Conservation (phyloP, 371 early-diverging fungal species). For the Syncephalastrum racemosum region DNA sequence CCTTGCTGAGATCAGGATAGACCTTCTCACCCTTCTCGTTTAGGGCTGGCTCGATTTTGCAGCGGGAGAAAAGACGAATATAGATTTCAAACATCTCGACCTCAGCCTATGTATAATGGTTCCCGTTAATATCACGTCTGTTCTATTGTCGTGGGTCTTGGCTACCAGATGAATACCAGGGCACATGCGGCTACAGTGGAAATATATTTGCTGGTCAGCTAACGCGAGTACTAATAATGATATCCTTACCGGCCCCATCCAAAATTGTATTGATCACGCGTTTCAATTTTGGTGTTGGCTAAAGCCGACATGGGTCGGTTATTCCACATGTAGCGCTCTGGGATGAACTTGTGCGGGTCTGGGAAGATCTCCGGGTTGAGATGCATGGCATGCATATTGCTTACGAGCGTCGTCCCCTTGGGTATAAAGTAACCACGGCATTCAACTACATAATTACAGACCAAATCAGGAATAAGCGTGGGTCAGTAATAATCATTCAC, state of each 20-base stretch:
- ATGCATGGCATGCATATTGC: slow-evolving; percentile 25
- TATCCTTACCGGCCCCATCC: slow-evolving; percentile 17
- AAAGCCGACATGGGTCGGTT: slow-evolving; percentile 13
- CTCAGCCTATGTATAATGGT: slow-evolving; percentile 6
- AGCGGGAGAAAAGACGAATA: slow-evolving; percentile 11
- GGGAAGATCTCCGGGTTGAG: slow-evolving; percentile 9
- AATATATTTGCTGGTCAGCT: background rate
- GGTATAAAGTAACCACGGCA: slow-evolving; percentile 36
- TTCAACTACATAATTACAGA: slow-evolving; percentile 9
- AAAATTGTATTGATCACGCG: slow-evolving; percentile 19
- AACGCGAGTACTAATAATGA: background rate
- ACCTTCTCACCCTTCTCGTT: slow-evolving; percentile 1
- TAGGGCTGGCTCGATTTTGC: slow-evolving; percentile 4
- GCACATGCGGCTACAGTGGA: slow-evolving; percentile 12
- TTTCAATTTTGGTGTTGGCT: slow-evolving; percentile 13
- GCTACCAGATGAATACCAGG: slow-evolving; percentile 17
- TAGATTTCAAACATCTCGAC: slow-evolving; percentile 8
- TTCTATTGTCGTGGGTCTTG: background rate
- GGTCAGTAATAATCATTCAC: background rate
- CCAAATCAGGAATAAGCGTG: background rate
- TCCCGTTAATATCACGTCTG: background rate
- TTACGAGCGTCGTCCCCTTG: slow-evolving; percentile 27
- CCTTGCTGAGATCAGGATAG: background rate
- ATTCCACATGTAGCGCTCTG: slow-evolving; percentile 25
- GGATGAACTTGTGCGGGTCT: slow-evolving; percentile 21